Evolutionary conservation across 2,329 filamentous ascomycete genomes (phyloP).

Genomic region (Fusarium acutatum): DNA sequence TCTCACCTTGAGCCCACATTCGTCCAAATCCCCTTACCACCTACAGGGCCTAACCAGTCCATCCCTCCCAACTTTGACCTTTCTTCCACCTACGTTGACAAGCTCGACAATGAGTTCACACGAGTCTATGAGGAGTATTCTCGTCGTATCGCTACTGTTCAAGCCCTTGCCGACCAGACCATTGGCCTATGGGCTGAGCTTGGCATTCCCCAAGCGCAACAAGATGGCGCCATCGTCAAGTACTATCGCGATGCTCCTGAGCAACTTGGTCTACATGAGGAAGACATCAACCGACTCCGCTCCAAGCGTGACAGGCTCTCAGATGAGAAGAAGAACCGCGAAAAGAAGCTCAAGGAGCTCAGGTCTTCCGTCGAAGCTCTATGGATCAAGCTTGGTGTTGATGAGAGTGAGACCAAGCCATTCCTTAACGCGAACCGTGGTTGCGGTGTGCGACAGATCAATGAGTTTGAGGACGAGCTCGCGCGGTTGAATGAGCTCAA

Average conservation of each 20-base stretch:
- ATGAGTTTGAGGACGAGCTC: slow-evolving; percentile 94
- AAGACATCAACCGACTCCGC: slow-evolving; percentile 79
- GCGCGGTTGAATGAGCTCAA: slow-evolving; percentile 89
- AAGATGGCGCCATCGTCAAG: slow-evolving; percentile 86
- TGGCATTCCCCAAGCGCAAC: slow-evolving; percentile 91
- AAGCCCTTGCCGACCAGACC: slow-evolving; percentile 80
- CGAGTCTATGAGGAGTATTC: slow-evolving; percentile 97
- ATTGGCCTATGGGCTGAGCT: slow-evolving; percentile 97
- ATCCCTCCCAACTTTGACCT: slow-evolving; percentile 88
- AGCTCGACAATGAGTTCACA: slow-evolving; percentile 89
- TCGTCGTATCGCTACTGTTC: slow-evolving; percentile 79
- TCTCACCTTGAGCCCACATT: slow-evolving; percentile 93
- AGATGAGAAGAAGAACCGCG: slow-evolving; percentile 88
- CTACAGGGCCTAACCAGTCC: slow-evolving; percentile 77
- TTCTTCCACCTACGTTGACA: slow-evolving; percentile 86
- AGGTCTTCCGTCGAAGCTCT: slow-evolving; percentile 80
- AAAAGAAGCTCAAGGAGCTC: slow-evolving; percentile 80
- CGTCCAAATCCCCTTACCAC: slow-evolving; percentile 84
- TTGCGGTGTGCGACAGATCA: slow-evolving; percentile 89
- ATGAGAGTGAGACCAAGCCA: slow-evolving; percentile 81
- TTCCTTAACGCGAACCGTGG: slow-evolving; percentile 91
- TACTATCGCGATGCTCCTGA: slow-evolving; percentile 91
- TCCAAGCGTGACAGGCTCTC: slow-evolving; percentile 81
- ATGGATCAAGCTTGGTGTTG: slow-evolving; percentile 88
- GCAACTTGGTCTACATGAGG: slow-evolving; percentile 89